Evolutionary conservation across 257 asterid genomes (phyloP).

Genomic region (Ajuga chamaepitys): DNA sequence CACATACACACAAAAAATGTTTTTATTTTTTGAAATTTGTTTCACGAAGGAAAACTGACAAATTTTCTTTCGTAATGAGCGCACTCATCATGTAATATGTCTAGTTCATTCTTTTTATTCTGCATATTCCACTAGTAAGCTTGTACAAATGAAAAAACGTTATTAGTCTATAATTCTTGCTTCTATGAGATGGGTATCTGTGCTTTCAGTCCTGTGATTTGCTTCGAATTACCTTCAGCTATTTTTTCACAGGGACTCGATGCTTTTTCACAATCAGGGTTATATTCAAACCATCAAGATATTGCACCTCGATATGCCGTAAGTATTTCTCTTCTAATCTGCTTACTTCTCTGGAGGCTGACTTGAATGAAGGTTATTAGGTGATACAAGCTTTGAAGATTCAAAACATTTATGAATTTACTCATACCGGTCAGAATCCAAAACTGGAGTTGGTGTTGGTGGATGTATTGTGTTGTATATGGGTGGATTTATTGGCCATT

Average conservation of each 20-base stretch:
- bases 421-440: background rate
- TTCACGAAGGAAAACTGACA: background rate
- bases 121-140: background rate
- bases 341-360: background rate
- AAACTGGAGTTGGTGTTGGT: background rate
- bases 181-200: background rate
- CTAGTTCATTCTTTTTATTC: background rate
- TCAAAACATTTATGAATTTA: conserved; percentile 1
- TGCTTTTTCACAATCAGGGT: conserved; percentile 91
- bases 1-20: background rate
- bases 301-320: conserved; percentile 92
- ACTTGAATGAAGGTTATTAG: background rate
- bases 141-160: background rate
- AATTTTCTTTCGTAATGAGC: background rate
- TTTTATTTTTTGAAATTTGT: background rate
- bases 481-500: background rate
- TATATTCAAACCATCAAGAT: conserved; percentile 88
- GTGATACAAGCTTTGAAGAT: background rate
- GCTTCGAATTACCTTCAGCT: background rate
- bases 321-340: conserved; percentile 22
- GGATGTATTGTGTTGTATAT: background rate
- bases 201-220: background rate
- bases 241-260: conserved; percentile 57
- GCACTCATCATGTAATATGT: background rate
- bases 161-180: background rate